phyloP scores from a whole-genome alignment of 352 stramenopile genomes.

The Globisporangium cylindrosporum region DNA sequence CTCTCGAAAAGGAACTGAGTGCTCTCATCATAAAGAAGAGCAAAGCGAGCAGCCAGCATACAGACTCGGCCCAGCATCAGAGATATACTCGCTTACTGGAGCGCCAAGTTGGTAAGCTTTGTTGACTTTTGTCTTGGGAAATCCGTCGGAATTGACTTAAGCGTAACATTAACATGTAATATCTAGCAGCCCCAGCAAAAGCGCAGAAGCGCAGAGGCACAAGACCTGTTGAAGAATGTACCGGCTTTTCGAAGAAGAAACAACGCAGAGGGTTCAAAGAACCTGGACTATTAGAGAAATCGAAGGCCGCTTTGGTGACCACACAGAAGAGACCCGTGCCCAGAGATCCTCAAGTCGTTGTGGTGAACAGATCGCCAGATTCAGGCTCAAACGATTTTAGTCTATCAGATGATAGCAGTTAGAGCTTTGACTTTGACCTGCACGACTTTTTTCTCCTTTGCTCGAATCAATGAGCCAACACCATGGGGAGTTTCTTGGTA shows the following conservation, averaged over 20 bases:
- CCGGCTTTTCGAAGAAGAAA: slow-evolving; percentile 14
- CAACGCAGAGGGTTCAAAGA: background rate
- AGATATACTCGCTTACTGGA: slow-evolving; percentile 15
- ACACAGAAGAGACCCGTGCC: background rate
- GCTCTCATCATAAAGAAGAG: slow-evolving; percentile 4
- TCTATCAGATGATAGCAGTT: slow-evolving; percentile 18
- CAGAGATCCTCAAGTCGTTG: background rate
- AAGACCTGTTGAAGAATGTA: background rate
- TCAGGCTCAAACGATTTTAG: slow-evolving; percentile 13
- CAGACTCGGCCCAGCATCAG: background rate
- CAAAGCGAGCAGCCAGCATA: background rate
- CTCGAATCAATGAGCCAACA: background rate
- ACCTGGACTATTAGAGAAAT: background rate
- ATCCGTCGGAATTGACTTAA: background rate
- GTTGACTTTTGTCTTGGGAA: background rate
- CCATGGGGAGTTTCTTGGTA: background rate
- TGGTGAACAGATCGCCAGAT: slow-evolving; percentile 6
- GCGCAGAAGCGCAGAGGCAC: background rate
- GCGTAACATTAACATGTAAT: background rate
- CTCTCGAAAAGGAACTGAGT: slow-evolving; percentile 14
- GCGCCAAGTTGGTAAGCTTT: slow-evolving; percentile 18
- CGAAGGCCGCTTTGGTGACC: background rate
- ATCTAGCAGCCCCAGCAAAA: slow-evolving; percentile 4
- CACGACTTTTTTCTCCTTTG: background rate
- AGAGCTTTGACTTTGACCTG: background rate